A percentile compares a stretch with the other conserved stretches of the same genome.
These are phyloP conservation scores for Neurospora sp. DNA, from an alignment of 495 filamentous ascomycete genomes.

Conservation along the genomic window DNA sequence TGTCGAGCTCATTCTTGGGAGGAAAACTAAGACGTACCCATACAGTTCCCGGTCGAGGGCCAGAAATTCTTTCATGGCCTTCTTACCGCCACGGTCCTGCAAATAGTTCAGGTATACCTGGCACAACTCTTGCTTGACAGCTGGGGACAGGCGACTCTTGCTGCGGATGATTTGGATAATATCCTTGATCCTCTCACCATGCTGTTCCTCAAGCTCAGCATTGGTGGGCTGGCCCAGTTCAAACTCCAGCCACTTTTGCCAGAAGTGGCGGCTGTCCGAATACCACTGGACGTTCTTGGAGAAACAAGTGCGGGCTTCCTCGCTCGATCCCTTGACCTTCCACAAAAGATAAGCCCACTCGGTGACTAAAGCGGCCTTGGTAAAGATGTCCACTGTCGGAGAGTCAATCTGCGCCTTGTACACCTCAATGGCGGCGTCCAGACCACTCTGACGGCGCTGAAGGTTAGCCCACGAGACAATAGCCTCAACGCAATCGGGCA, in stretches of 20 bases:
- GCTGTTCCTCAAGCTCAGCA: conserved; percentile 49
- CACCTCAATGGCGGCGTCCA: conserved; percentile 79
- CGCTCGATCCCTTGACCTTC: conserved; percentile 78
- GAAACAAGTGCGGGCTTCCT: conserved; percentile 81
- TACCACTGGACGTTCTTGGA: conserved; percentile 76
- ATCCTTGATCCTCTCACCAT: conserved; percentile 64
- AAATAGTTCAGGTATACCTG: conserved; percentile 77
- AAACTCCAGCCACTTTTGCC: conserved; percentile 80
- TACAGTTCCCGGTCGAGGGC: conserved; percentile 76
- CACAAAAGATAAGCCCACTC: conserved; percentile 86
- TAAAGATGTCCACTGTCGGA: conserved; percentile 58
- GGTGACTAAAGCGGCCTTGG: conserved; percentile 77
- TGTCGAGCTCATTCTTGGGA: background rate
- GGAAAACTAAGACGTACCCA: conserved; percentile 44
- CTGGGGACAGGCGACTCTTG: conserved; percentile 59
- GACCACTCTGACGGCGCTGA: conserved; percentile 70
- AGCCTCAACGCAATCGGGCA: conserved; percentile 72
- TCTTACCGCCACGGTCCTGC: conserved; percentile 71
- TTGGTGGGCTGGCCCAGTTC: conserved; percentile 81
- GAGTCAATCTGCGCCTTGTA: conserved; percentile 74
- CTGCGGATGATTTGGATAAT: conserved; percentile 69
- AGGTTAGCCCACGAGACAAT: conserved; percentile 85
- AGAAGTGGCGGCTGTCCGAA: conserved; percentile 81
- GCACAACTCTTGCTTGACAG: conserved; percentile 64
- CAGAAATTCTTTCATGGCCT: conserved; percentile 79